Percentiles rank a stretch among this genome's conserved stretches.
phyloP scores from a whole-genome alignment of 352 stramenopile species.

The Peronospora destructor region DNA sequence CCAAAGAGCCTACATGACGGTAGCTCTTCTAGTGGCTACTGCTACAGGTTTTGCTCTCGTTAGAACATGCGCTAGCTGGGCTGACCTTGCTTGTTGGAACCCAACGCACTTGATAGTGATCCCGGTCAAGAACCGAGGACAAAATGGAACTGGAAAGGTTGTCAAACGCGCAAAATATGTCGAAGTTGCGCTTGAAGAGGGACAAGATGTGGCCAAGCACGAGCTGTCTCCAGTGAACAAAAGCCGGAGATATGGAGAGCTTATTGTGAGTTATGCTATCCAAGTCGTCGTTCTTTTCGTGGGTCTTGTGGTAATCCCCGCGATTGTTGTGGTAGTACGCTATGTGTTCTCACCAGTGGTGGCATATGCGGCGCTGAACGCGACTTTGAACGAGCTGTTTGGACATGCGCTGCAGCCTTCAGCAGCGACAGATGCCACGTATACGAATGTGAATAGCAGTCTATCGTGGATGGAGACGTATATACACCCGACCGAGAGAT shows the following conservation, averaged over 20 bases:
- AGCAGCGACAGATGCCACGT: neutral
- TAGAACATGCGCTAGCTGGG: slow-evolving; percentile 7
- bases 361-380: slow-evolving; percentile 17
- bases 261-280: slow-evolving; percentile 6
- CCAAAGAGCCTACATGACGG: slow-evolving; percentile 19
- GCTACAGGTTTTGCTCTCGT: slow-evolving; percentile 18
- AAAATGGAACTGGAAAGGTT: slow-evolving; percentile 1
- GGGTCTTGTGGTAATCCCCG: slow-evolving; percentile 6
- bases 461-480: slow-evolving; percentile 14
- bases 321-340: slow-evolving; percentile 11
- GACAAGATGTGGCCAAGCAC: neutral
- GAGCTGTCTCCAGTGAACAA: neutral
- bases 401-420: slow-evolving; percentile 10
- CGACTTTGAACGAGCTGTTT: slow-evolving; percentile 18
- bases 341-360: slow-evolving; percentile 13
- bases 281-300: slow-evolving; percentile 8
- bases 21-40: slow-evolving; percentile 12
- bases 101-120: slow-evolving; percentile 5
- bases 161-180: slow-evolving; percentile 11
- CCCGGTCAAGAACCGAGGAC: neutral
- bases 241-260: neutral
- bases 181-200: slow-evolving; percentile 12
- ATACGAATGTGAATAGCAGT: slow-evolving; percentile 9
- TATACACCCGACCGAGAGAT: slow-evolving; percentile 16
- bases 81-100: slow-evolving; percentile 16